Evolutionary conservation across 108 stramenopile genomes (phyloP).

Genomic region (Fragilaria radians): DNA sequence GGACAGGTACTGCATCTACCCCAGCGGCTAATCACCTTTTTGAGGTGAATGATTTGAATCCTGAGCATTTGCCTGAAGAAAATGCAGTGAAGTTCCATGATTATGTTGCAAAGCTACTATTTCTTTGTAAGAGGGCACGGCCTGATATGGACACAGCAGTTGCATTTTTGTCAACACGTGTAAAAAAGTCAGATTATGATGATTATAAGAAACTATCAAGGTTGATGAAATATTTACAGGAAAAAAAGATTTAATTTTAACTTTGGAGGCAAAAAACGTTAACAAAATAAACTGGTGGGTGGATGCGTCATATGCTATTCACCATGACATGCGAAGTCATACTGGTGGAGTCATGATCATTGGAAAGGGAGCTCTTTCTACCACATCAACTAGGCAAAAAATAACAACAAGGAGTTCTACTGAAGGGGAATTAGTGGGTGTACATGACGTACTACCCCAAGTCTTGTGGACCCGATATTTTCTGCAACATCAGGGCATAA

Average conservation of each 20-base stretch:
- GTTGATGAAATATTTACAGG: conserved; percentile 31
- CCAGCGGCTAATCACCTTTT: too few species aligned
- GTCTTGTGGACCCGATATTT: conserved; percentile 44
- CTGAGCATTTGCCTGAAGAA: background rate
- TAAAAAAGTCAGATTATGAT: conserved; percentile 23
- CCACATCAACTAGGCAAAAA: conserved; percentile 24
- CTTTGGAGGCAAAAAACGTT: conserved; percentile 9
- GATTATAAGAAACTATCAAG: too few species aligned
- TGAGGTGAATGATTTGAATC: conserved; percentile 11
- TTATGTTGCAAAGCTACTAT: conserved; percentile 12
- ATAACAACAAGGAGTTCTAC: conserved; percentile 35
- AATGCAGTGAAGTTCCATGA: background rate
- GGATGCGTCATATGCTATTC: too few species aligned
- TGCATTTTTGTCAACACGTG: conserved; percentile 37
- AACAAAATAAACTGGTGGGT: conserved; percentile 21
- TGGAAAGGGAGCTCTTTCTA: conserved; percentile 7
- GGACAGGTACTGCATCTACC: conserved; percentile 9
- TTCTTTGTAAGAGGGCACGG: too few species aligned
- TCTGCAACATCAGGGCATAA: conserved; percentile 33
- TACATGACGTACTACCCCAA: too few species aligned
- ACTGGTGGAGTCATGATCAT: conserved; percentile 35
- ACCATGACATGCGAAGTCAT: too few species aligned
- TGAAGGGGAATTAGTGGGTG: too few species aligned
- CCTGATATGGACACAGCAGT: conserved; percentile 21
- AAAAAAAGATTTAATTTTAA: conserved; percentile 13